These are phyloP conservation scores for Diplodia intermedia DNA, from an alignment of 2,329 filamentous ascomycete species.

Conservation along the genomic window DNA sequence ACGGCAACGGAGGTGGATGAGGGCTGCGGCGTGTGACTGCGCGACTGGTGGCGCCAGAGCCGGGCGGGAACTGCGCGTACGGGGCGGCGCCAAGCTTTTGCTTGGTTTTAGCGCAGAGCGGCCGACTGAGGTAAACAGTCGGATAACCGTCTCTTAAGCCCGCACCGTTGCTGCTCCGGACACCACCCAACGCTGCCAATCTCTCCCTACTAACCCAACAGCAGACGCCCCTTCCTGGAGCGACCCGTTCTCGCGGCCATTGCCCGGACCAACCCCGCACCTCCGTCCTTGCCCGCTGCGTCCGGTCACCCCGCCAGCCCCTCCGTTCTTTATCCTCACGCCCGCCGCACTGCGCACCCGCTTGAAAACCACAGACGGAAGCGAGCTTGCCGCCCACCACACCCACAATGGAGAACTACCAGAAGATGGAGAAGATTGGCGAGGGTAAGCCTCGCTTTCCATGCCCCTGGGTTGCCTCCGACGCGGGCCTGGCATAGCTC, in stretches of 20 bases:
- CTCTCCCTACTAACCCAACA: constrained; percentile 31
- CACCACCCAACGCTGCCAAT: constrained; percentile 8
- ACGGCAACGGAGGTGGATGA: background rate
- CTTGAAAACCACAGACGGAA: constrained; percentile 1
- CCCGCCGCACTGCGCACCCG: background rate
- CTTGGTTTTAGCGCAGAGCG: constrained; percentile 28
- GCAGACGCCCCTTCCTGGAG: background rate
- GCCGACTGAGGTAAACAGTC: constrained; percentile 28
- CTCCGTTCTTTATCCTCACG: constrained; percentile 11
- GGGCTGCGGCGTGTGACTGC: constrained; percentile 20
- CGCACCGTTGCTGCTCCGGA: constrained; percentile 12
- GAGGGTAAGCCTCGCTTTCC: constrained; percentile 67
- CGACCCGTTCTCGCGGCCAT: constrained; percentile 14
- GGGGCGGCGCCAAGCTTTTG: constrained; percentile 26
- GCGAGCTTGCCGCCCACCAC: constrained; percentile 13
- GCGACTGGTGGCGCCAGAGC: constrained; percentile 14
- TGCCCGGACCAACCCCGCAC: background rate
- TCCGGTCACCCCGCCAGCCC: constrained; percentile 24
- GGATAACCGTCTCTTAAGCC: constrained; percentile 32
- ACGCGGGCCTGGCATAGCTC: background rate
- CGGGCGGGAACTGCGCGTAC: constrained; percentile 18
- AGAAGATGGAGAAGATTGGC: constrained; percentile 95
- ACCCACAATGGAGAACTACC: constrained; percentile 84
- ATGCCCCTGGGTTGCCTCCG: background rate
- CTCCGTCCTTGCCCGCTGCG: background rate